phyloP scores from a whole-genome alignment of 2,329 filamentous ascomycete genomes.

The Trichoderma koningii region DNA sequence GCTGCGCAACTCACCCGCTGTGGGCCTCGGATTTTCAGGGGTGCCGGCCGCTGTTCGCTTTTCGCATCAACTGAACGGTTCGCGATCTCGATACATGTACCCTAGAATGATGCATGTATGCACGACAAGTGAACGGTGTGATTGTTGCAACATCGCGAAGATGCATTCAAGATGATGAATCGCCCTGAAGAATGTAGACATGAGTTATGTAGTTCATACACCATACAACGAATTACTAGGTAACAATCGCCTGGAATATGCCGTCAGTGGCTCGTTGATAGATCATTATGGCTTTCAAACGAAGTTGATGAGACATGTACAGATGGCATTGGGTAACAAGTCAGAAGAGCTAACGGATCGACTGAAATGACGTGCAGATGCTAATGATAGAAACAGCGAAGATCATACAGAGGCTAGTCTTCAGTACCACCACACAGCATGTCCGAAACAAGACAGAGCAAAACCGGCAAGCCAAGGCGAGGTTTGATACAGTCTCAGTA shows the following conservation, averaged over 20 bases:
- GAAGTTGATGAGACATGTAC: too few relatives aligned
- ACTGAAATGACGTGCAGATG: neutral
- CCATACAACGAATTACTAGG: neutral
- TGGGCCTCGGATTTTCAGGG: conserved; percentile 3
- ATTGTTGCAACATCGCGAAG: neutral
- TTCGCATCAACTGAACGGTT: too few relatives aligned
- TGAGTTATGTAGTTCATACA: neutral
- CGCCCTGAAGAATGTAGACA: neutral
- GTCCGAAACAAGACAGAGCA: neutral
- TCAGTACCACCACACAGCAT: neutral
- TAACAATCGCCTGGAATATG: neutral
- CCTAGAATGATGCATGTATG: neutral
- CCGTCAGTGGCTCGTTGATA: too few relatives aligned
- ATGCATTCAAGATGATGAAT: neutral
- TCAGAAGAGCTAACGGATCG: too few relatives aligned
- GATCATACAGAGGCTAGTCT: neutral
- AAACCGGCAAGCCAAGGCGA: conserved; percentile 22
- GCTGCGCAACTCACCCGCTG: conserved; percentile 21
- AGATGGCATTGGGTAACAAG: too few relatives aligned
- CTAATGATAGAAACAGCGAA: neutral
- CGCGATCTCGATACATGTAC: neutral
- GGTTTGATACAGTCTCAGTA: conserved; percentile 21
- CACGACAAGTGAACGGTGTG: neutral
- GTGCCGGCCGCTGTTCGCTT: neutral
- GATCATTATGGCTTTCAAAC: too few relatives aligned